Conservation (phyloP, 2,329 filamentous ascomycete genomes). For the Scytalidium sp. region DNA sequence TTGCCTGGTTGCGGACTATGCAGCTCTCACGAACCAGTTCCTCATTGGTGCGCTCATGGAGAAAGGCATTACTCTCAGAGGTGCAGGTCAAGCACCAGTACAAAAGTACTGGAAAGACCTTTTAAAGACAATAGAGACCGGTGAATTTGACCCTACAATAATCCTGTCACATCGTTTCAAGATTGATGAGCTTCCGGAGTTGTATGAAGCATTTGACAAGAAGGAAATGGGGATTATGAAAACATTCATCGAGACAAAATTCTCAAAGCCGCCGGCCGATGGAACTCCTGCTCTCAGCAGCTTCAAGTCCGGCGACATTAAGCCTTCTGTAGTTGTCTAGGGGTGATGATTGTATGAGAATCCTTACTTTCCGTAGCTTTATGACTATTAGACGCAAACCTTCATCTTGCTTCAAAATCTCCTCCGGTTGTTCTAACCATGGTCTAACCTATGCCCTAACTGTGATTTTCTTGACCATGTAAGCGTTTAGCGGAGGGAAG, state of each 20-base stretch:
- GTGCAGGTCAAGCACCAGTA: slow-evolving; percentile 20
- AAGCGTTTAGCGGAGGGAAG: no score
- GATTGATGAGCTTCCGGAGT: not conserved
- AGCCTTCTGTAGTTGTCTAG: not conserved
- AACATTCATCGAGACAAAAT: not conserved
- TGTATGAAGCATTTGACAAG: not conserved
- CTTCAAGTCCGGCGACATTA: not conserved
- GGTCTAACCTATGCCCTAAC: no score
- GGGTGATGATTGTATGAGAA: no score
- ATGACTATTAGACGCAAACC: no score
- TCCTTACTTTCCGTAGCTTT: no score
- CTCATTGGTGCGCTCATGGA: slow-evolving; percentile 31
- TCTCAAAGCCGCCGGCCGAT: not conserved
- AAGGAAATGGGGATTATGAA: not conserved
- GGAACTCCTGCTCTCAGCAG: not conserved
- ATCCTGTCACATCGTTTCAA: not conserved
- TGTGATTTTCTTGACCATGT: no score
- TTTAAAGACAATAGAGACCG: not conserved
- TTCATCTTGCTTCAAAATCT: no score
- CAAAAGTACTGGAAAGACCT: slow-evolving; percentile 6
- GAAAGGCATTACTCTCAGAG: slow-evolving; percentile 29
- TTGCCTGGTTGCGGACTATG: slow-evolving; percentile 28
- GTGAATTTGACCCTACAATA: not conserved
- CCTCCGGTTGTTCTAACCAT: no score
- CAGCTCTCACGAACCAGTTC: slow-evolving; percentile 25